Base-by-base conservation (phyloP, 208 protist genomes). In the Crithidia bombi region DNA sequence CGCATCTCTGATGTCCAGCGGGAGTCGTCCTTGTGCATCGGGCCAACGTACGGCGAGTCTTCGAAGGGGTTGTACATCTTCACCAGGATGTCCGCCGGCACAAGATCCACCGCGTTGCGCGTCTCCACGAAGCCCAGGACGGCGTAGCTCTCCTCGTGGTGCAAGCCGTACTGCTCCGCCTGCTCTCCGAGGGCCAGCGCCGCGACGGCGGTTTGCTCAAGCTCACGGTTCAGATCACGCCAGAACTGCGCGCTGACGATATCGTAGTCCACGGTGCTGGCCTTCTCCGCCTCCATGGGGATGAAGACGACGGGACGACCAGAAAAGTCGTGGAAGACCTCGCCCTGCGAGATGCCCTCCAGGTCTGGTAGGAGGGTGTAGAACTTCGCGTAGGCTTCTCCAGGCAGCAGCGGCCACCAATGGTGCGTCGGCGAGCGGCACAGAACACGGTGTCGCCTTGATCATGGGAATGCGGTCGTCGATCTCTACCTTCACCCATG, bases 321-420 rank as follows among this genome's bases (percentile, higher is more conserved):
- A 82, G 85, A 51, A 85, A 79, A 73, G 91, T 83, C 59, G 89
- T 72, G 30, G 35, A 87, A 85, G 21, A 80, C 57, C 66, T 94
- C 89, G 26, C 75, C 73, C 57, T 87, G 75, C 25, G 79, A 74
- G 44, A 82, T 73, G 21, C 74, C 70, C 35, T 86, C 82, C 33
- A 94, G 30, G 59, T 86, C 85, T 2, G 82, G 33, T 49, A 87
- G 92, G n/a, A 77, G 62, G 23, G 79, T 89, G 84, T 94, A 94
- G 73, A 94, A 89, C 78, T 94, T 94, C 36, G 89, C 89, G 73
- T 94, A 90, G 35, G 89, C 80, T 75, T 85, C 82, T 68, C 82
- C 80, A 66, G 82, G 80, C 75, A 85, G 72, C 70, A 85, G 71
- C 56, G 89, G 85, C 89, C 89, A 94, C 82, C 81, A 87, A 73